Base-by-base conservation (phyloP, 306 rosid species). In the Myrica gale region DNA sequence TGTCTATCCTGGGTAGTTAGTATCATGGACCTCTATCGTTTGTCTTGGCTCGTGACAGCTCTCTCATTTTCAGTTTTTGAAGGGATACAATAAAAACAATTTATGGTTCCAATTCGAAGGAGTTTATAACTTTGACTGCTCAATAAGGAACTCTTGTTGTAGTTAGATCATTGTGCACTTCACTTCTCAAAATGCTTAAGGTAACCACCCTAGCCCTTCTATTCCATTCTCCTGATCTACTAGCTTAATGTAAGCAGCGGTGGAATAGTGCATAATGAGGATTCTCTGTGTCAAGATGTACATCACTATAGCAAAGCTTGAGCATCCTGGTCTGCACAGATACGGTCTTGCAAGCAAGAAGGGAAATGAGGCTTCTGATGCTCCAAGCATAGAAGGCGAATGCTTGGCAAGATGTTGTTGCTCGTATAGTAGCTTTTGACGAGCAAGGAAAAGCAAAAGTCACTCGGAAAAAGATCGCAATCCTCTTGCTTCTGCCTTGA, bases 71-170 rank as follows among this genome's bases (percentile, higher is more conserved):
- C 84, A 94, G 98, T 82, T 85, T 82, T 79, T 94, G 97, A 80
- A 89, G 87, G 82, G 96, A 92, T 77, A 86, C 90, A 9, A 94
- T 92, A 39, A 92, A 94, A 76, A 74, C 84, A 63, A 76, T 92
- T 80, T 90, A 94, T 71, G 96, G 98, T 75, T 65, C 91, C 68
- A 57, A 82, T 67, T 92, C 98, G 21, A 81, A 87, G 84, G 98
- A 94, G 84, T 83, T 92, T 68, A 48, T 48, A 81, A 84, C 84
- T 94, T 89, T 87, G 86, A 92, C 75, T 8, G 73, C 55, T 71
- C 92, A 23, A 78, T 86, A 47, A 80, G 77, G 78, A 80, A 51
- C 74, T 61, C 84, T 2, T 54, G 81, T 70, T 73, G 84, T 52
- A 26, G 75, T 73, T 87, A 85, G 80, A 69, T 41, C 46, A 41